Conservation (phyloP, 345 rosid species). For the Brassica carinata region DNA sequence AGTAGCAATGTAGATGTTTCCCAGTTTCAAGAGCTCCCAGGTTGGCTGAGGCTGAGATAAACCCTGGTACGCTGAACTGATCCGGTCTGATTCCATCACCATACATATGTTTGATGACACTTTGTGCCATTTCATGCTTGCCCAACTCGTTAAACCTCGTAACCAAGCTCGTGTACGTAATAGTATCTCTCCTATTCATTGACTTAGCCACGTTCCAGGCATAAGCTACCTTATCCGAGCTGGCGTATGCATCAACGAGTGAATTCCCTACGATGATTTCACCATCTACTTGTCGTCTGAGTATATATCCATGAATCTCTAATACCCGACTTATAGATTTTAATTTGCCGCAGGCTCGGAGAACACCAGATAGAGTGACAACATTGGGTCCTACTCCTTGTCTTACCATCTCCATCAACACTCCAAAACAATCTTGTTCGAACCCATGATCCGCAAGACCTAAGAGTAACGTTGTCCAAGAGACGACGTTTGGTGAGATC, state of each 20-base stretch:
- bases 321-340: conserved; percentile 35
- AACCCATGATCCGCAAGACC: conserved; percentile 58
- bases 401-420: conserved; percentile 53
- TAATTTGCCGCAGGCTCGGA: conserved; percentile 45
- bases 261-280: conserved; percentile 54
- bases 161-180: conserved; percentile 69
- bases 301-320: conserved; percentile 56
- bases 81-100: conserved; percentile 55
- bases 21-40: conserved; percentile 53
- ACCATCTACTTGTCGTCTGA: conserved; percentile 42
- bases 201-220: conserved; percentile 48
- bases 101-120: conserved; percentile 46
- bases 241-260: conserved; percentile 65
- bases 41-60: conserved; percentile 62
- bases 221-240: conserved; percentile 45
- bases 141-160: conserved; percentile 63
- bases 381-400: conserved; percentile 56
- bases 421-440: conserved; percentile 43
- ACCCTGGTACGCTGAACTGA: conserved; percentile 58
- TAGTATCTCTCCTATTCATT: conserved; percentile 54
- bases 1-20: conserved; percentile 64
- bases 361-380: conserved; percentile 56
- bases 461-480: conserved; percentile 74
- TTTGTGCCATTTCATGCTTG: conserved; percentile 48
- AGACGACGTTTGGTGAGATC: conserved; percentile 53